Evolutionary conservation across 2,329 filamentous ascomycete species (phyloP), one percentile per base, ranked within the genome.

Genomic region (Westerdykella sp.): DNA sequence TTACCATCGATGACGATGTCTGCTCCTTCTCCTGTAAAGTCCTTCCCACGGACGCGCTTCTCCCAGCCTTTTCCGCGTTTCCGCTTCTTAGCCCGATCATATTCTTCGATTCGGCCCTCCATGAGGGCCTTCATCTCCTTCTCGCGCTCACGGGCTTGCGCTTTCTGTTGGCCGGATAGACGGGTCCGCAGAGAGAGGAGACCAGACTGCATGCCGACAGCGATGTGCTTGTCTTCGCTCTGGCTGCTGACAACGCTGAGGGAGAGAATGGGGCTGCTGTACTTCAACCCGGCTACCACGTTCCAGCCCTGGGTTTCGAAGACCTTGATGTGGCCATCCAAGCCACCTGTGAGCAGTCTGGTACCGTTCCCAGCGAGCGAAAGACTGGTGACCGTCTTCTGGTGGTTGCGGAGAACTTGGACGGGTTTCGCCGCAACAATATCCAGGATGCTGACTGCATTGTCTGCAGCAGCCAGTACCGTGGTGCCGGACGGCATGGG

Each of bases 311-410:
- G 83, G 1, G 90, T 96, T 69, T 97, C 91, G 59, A 95, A 97
- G 32, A 98, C 81, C 71, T 98, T 98, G 71, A 97, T 83, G 68
- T 97, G 93, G 9, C 93, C 94, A 66, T 98, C 93, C 37, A 98
- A 76, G 15, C 84, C 89, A 67, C 89, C 93, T 51, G 84, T 90
- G 42, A 98, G 79, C 44, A 98, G 76, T 40, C 93, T 81, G 40
- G 81, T 81, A 37, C 86, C 87, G 54, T 85, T 80, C 36, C 87
- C 90, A 6, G 89, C 90, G 28, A 94, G 73, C 40, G 84, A 83
- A 42, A 98, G 76, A 6, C 85, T 83, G 0, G 93, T 97, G 47
- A 98, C 90, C 1, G 93, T 95, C 79, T 97, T 98, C 64, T 98
- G 93, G 69, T 98, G 93, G 65, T 94, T 97, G 55, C 83, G 84